Percentiles rank a stretch among this genome's conserved stretches.
These are phyloP conservation scores for Alnus rubra DNA, from an alignment of 306 rosid genomes.

Conservation along the genomic window DNA sequence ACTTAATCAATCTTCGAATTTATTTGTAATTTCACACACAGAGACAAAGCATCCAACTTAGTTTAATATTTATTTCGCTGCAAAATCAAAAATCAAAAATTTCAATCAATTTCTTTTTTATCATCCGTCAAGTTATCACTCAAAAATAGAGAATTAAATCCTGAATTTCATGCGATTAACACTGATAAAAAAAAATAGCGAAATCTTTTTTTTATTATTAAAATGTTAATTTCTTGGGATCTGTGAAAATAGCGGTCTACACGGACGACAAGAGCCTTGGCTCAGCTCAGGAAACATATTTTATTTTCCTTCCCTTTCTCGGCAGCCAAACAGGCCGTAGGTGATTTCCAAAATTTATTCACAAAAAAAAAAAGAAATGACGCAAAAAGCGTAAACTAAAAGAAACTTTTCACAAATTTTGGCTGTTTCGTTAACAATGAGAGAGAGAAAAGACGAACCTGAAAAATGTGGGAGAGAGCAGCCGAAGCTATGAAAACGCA, in stretches of 20 bases:
- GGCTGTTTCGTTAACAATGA: neutral
- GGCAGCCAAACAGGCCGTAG: neutral
- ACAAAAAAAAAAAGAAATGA: neutral
- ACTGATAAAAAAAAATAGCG: too few relatives aligned
- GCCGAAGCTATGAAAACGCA: neutral
- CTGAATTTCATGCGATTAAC: too few relatives aligned
- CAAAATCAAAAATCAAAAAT: slow-evolving; percentile 9
- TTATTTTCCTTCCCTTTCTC: neutral
- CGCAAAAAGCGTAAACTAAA: neutral
- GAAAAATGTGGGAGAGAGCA: neutral
- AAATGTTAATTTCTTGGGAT: neutral
- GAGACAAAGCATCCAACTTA: neutral
- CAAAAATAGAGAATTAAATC: neutral
- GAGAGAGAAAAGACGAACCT: neutral
- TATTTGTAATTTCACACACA: neutral
- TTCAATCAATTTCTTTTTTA: neutral
- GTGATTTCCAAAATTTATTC: too few relatives aligned
- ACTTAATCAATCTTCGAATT: neutral
- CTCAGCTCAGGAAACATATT: neutral
- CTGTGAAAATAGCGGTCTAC: neutral
- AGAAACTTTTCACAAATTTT: neutral
- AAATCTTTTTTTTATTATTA: too few relatives aligned
- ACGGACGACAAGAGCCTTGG: neutral
- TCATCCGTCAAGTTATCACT: neutral
- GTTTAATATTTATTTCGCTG: slow-evolving; percentile 10